These are phyloP conservation scores for Dioszegia aurantiaca DNA, from an alignment of 768 basidiomycete genomes.

Conservation along the genomic window DNA sequence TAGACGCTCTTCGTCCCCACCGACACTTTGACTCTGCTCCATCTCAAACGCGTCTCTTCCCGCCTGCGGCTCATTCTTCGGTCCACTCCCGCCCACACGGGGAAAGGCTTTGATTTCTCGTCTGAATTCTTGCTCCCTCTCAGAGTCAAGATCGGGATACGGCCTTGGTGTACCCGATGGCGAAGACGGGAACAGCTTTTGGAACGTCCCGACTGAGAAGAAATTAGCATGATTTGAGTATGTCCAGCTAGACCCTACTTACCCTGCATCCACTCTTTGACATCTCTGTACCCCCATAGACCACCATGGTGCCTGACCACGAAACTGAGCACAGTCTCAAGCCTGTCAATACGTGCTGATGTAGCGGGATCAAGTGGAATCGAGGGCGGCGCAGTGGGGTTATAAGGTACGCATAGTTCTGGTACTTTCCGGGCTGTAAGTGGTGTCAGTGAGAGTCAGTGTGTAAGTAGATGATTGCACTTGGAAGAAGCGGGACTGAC, in stretches of 20 bases:
- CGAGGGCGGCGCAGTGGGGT: slow-evolving; percentile 32
- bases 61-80: not conserved
- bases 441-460: slow-evolving; percentile 10
- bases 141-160: slow-evolving; percentile 12
- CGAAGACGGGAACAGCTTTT: slow-evolving; percentile 17
- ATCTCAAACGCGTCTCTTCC: slow-evolving; percentile 8
- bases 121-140: not conserved
- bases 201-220: slow-evolving; percentile 16
- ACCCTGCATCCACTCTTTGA: slow-evolving; percentile 41
- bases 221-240: not conserved
- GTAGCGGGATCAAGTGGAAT: slow-evolving; percentile 34
- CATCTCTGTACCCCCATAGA: slow-evolving; percentile 33
- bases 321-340: slow-evolving; percentile 33
- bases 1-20: slow-evolving; percentile 33
- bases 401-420: slow-evolving; percentile 50
- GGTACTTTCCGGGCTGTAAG: slow-evolving; percentile 43
- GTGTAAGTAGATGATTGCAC: not conserved
- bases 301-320: slow-evolving; percentile 37
- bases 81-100: not conserved
- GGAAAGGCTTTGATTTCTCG: not conserved
- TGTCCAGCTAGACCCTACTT: not conserved
- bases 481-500: slow-evolving; percentile 11
- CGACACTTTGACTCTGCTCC: slow-evolving; percentile 3
- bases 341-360: slow-evolving; percentile 28
- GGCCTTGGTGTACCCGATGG: slow-evolving; percentile 10